Base-by-base conservation (phyloP, 306 rosid genomes). In the Acacia acuminata region DNA sequence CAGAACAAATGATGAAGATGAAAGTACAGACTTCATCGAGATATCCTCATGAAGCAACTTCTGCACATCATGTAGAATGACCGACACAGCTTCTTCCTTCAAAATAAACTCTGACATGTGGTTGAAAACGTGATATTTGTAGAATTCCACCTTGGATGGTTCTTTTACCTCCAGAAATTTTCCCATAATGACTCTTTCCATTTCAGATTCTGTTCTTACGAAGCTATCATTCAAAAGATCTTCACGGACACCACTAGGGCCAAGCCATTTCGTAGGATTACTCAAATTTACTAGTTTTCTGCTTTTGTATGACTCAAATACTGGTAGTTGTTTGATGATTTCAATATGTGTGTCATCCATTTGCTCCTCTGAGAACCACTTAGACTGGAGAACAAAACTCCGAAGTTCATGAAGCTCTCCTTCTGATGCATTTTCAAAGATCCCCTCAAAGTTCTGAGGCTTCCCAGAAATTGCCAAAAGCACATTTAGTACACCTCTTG, bases 371-470 rank as follows among this genome's bases (percentile, higher is more conserved):
- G 77, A 78, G 86, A 93, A 95, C 99, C 99, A 95, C 81, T 92
- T 95, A 30, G 97, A 92, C 91, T 95, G 99, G 87, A 95, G 98
- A 90, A 95, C 77, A 87, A 92, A 95, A 86, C 94, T 93, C 75
- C 96, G 90, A 66, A 95, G 94, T 88, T 95, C 99, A 83, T 90
- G 97, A 82, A 95, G 90, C 90, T 95, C 99, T 81, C 96, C 98
- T 85, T 90, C 93, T 34, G 96, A 92, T 82, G 90, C 96, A 85
- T 88, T 85, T 30, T 70, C 27, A 58, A 95, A 95, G 75, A 95
- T 92, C 74, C 89, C 90, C 84, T 85, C 93, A 64, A 92, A 75
- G 78, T 92, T 93, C 82, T 90, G 90, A 76, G 82, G 84, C 64
- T 80, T 87, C 73, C 94, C 93, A 82, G 98, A 96, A 93, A 92